Conservation (phyloP, 1,284 basidiomycete species). For the Neonothopanus nambi region DNA sequence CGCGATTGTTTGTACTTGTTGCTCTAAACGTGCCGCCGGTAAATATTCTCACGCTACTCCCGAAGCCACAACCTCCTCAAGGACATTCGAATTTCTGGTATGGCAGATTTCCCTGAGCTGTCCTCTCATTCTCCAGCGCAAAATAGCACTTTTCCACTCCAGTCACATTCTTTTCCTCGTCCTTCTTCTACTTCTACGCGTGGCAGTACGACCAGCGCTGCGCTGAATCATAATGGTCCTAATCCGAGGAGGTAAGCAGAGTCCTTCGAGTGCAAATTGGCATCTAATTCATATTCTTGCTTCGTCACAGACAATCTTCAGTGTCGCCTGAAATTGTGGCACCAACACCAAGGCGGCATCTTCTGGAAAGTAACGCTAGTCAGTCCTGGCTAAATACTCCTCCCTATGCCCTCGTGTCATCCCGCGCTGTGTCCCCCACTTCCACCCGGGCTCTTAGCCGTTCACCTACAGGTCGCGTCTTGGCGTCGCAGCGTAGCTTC, state of each 20-base stretch:
- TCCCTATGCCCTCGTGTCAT: constrained; percentile 46
- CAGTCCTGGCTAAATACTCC: constrained; percentile 52
- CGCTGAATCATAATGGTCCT: neutral
- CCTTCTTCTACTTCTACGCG: constrained; percentile 6
- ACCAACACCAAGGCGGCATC: constrained; percentile 56
- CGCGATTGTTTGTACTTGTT: no score
- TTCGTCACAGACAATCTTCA: constrained; percentile 7
- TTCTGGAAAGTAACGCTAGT: constrained; percentile 50
- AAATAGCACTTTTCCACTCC: neutral
- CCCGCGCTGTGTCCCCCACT: constrained; percentile 38
- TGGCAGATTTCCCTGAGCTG: constrained; percentile 9
- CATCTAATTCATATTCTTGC: neutral
- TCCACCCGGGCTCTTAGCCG: constrained; percentile 14
- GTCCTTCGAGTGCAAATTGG: neutral
- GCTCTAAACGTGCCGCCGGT: no score
- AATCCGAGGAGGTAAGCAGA: neutral
- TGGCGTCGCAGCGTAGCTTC: constrained; percentile 20
- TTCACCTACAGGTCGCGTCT: constrained; percentile 2
- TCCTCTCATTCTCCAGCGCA: constrained; percentile 8
- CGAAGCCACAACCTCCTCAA: neutral
- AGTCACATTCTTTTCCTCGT: constrained; percentile 6
- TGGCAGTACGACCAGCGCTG: neutral
- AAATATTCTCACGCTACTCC: no score
- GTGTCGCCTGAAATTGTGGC: constrained; percentile 47
- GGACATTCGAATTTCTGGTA: neutral